Percentiles rank a stretch among this genome's conserved stretches.
phyloP scores from a whole-genome alignment of 257 asterid genomes.

The Solanum corneliomulleri region DNA sequence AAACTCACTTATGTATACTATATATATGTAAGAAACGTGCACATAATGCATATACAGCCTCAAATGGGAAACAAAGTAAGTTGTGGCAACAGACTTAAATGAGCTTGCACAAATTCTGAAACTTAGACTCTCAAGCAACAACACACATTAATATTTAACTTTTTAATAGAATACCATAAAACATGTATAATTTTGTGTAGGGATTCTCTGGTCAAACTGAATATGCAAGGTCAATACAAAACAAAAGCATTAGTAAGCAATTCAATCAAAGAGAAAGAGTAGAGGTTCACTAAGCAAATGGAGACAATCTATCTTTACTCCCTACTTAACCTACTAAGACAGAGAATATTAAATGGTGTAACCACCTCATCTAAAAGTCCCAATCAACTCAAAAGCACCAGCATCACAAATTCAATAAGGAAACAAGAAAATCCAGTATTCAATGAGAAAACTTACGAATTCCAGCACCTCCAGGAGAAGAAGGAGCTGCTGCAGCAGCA shows the following conservation, averaged over 20 bases:
- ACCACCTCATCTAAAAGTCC: not conserved
- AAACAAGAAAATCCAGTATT: constrained; percentile 14
- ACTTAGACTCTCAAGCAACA: not conserved
- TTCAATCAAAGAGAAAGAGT: not conserved
- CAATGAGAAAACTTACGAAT: constrained; percentile 41
- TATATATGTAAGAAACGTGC: not conserved
- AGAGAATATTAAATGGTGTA: not conserved
- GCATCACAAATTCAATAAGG: constrained; percentile 25
- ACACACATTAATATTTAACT: not conserved
- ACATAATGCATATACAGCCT: not conserved
- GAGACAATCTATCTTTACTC: not conserved
- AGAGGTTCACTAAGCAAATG: not conserved
- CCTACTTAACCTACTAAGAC: not conserved
- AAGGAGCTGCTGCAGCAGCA: constrained; percentile 79
- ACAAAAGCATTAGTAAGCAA: not conserved
- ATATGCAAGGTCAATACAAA: not conserved
- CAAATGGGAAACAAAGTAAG: not conserved
- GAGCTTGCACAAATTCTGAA: not conserved
- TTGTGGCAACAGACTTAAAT: not conserved
- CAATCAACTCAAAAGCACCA: not conserved
- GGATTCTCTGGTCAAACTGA: not conserved
- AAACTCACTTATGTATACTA: not conserved
- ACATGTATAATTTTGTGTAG: not conserved
- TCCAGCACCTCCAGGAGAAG: constrained; percentile 96
- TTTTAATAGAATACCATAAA: not conserved